Percentiles rank a stretch among this genome's conserved stretches.
Evolutionary conservation across 2,329 filamentous ascomycete genomes (phyloP).

Genomic region (Fusarium longipes): DNA sequence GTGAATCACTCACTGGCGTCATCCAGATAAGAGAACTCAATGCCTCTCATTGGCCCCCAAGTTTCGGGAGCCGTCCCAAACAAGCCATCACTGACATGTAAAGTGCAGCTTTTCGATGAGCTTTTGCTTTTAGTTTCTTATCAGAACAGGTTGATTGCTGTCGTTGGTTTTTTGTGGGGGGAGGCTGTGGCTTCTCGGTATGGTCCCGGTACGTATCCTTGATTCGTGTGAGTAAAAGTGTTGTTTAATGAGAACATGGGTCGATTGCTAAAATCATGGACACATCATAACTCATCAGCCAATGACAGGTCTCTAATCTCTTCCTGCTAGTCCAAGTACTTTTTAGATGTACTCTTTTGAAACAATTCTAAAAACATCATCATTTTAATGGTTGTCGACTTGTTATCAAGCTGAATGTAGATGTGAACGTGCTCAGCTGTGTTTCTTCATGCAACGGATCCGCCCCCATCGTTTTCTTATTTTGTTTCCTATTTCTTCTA

Average conservation of each 20-base stretch:
- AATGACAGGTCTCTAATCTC: not conserved
- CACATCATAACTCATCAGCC: conserved; percentile 15
- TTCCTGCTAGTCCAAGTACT: not conserved
- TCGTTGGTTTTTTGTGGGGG: conserved; percentile 31
- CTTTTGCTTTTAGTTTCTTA: conserved; percentile 20
- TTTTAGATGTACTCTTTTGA: not conserved
- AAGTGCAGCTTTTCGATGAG: conserved; percentile 9
- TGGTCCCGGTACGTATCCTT: conserved; percentile 15
- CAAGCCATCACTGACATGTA: conserved; percentile 11
- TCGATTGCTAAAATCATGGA: conserved; percentile 37
- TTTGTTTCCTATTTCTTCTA: not conserved
- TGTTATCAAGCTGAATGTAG: not conserved
- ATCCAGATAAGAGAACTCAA: conserved; percentile 20
- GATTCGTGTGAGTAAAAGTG: conserved; percentile 40
- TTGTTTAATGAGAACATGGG: conserved; percentile 39
- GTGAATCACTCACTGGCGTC: conserved; percentile 28
- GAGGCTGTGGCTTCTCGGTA: conserved; percentile 17
- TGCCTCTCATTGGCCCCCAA: conserved; percentile 10
- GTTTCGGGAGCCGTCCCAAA: conserved; percentile 11
- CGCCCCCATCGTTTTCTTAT: not conserved
- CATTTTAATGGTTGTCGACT: not conserved
- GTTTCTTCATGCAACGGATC: not conserved
- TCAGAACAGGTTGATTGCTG: conserved; percentile 18
- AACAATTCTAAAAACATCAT: not conserved
- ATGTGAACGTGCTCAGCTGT: not conserved